phyloP scores from a whole-genome alignment of 805 yeast species.

The Candida multigemmis region DNA sequence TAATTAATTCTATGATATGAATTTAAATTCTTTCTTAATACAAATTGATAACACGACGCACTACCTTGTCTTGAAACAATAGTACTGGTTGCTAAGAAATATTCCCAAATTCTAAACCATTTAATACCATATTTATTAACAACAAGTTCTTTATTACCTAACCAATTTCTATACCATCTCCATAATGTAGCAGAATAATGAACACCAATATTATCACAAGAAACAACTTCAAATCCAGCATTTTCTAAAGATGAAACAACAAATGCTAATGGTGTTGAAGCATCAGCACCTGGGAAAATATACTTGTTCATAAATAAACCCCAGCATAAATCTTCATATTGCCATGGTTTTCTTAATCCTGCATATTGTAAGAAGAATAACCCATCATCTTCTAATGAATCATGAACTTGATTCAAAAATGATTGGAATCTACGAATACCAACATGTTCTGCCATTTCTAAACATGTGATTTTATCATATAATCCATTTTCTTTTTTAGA shows the following conservation, averaged over 20 bases:
- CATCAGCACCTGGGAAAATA: constrained; percentile 96
- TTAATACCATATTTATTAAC: constrained; percentile 74
- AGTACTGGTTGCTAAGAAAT: constrained; percentile 72
- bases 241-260: constrained; percentile 70
- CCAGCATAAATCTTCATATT: constrained; percentile 89
- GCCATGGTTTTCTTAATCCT: constrained; percentile 88
- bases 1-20: constrained; percentile 76
- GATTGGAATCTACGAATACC: constrained; percentile 77
- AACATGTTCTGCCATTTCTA: constrained; percentile 96
- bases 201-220: constrained; percentile 84
- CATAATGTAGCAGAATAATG: constrained; percentile 86
- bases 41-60: constrained; percentile 86
- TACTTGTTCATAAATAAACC: constrained; percentile 94
- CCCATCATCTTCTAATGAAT: constrained; percentile 89
- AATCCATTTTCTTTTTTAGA: constrained; percentile 31
- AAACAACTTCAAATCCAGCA: constrained; percentile 78
- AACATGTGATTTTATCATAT: constrained; percentile 81
- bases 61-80: constrained; percentile 89
- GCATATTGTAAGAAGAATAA: constrained; percentile 81
- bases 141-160: constrained; percentile 69
- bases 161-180: constrained; percentile 95
- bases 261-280: constrained; percentile 86
- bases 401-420: constrained; percentile 72
- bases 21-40: constrained; percentile 83
- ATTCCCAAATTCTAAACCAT: constrained; percentile 94